Base-by-base conservation (phyloP, 176 grass and related monocot genomes). In the Hordeum marinum region DNA sequence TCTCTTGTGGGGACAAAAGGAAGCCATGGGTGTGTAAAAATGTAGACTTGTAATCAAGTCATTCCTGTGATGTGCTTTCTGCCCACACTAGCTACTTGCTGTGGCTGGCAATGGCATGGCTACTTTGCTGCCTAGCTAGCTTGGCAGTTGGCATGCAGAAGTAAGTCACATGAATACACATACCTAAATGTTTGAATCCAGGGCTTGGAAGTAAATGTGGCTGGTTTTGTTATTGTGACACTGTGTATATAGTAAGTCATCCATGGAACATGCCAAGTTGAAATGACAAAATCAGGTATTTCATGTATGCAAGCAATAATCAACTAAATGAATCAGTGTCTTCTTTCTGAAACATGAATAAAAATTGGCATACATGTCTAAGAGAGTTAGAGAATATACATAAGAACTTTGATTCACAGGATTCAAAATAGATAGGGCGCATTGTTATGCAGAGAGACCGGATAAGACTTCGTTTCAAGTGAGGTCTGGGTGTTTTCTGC, bases 1-100 rank as follows among this genome's bases (percentile, higher is more conserved):
- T 86, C 76, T 66, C 58, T 80, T 86, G 79, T 90, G 84, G 80
- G 89, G 84, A 87, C 89, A 80, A 84, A 90, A 80, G 80, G 80
- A 67, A 43, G 57, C 6, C 4, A 45, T 77, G 29, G 35, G 7
- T 75, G 75, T 78, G 63, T 45, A 46, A 67, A 50, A 55, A 46
- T 43, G 63, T 79, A 87, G 83, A 65, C 89, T 83, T 90, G 85
- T 45, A 87, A 63, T 43, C 71, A 58, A 54, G 57, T 41, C 85
- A 74, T 25, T 68, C 36, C 50, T 80, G 67, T 68, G 59, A 5
- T 46, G 66, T 84, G 85, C 65, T 87, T 87, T 90, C 80, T 84
- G 75, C 84, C 89, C 80, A 87, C 89, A 76, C 76, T 80, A 76
- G 89, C 50, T 87, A 43, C 29, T 84, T 87, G 80, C 24, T 76